Percentiles rank a stretch among this genome's conserved stretches.
These are phyloP conservation scores for Beauveria rudraprayagi DNA, from an alignment of 2,329 filamentous ascomycete genomes.

Conservation along the genomic window DNA sequence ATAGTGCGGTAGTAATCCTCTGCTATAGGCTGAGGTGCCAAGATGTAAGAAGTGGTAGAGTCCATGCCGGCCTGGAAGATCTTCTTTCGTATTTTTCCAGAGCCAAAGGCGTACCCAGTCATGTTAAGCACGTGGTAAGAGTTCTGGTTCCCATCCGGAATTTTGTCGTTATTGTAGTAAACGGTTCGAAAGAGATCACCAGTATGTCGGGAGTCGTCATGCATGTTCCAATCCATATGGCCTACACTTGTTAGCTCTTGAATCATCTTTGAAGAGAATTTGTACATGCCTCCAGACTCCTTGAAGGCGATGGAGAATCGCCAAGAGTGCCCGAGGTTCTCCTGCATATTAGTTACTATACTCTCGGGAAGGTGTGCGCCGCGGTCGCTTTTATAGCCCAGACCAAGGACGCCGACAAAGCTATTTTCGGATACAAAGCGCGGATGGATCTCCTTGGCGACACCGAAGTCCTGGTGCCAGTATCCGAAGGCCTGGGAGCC, in stretches of 20 bases:
- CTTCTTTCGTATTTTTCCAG: neutral
- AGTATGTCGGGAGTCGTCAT: neutral
- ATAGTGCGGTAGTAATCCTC: neutral
- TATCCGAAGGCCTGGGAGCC: neutral
- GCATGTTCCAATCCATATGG: neutral
- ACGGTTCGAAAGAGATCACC: neutral
- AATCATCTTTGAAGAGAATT: neutral
- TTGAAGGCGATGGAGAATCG: neutral
- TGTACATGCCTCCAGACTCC: neutral
- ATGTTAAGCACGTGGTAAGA: neutral
- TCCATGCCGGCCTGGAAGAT: neutral
- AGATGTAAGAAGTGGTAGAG: neutral
- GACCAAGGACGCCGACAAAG: neutral
- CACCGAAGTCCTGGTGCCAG: neutral
- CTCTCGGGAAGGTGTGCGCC: neutral
- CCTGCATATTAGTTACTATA: neutral
- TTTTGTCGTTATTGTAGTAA: neutral
- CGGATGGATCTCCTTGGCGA: neutral
- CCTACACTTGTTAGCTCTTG: neutral
- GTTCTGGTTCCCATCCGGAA: neutral
- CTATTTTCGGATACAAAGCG: neutral
- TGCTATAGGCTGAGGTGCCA: neutral
- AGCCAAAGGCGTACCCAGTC: neutral
- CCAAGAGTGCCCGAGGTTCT: neutral
- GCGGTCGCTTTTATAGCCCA: neutral